Evolutionary conservation across 1,284 basidiomycete species (phyloP), one percentile per base, ranked within the genome.

Genomic region (Schizophyllum amplum): DNA sequence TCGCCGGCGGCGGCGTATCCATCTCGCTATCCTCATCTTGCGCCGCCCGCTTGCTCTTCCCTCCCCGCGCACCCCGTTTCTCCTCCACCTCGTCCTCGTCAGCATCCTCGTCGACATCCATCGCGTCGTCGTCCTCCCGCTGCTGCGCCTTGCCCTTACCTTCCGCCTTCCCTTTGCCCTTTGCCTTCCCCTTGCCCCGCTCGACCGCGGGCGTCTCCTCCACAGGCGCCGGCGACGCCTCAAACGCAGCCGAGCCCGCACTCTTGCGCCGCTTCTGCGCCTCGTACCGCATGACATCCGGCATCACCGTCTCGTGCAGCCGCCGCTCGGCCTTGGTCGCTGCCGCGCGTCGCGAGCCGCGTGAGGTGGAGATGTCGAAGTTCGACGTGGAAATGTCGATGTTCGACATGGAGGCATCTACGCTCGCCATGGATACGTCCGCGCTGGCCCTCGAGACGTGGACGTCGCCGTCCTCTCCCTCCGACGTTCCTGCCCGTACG

Each of bases 231-330:
- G 24, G 48, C 24, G 24, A 50, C 48, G 15, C 48, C 48, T 50
- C 48, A 11, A n/a, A 22, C 48, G 48, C 11, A 11, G 42, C 48
- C 48, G 48, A 24, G 9, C 11, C 33, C 33, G 13, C 48, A 11
- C 48, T 50, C 13, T 50, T 50, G 3, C 48, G 48, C 48, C 24
- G 15, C 48, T 50, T 75, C 70, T 91, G 82, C 64, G 80, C 80
- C 68, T 90, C 81, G 63, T 78, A 92, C 58, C 73, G 78, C 51
- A 83, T 63, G 9, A 90, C 75, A 63, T 94, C 91, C 0, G 88
- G 86, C 83, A 92, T 91, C 59, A 90, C 73, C 60, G 78, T 79
- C 13, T 87, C 79, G 42, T 78, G 79, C 48, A 94, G 69, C 62
- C 74, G 77, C 61, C 80, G 74, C 3, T 74, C 56, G 47, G 61